Evolutionary conservation across 192 early-diverging fungal species (phyloP), one percentile per base, ranked within the genome.

Genomic region (Podila epigama): DNA sequence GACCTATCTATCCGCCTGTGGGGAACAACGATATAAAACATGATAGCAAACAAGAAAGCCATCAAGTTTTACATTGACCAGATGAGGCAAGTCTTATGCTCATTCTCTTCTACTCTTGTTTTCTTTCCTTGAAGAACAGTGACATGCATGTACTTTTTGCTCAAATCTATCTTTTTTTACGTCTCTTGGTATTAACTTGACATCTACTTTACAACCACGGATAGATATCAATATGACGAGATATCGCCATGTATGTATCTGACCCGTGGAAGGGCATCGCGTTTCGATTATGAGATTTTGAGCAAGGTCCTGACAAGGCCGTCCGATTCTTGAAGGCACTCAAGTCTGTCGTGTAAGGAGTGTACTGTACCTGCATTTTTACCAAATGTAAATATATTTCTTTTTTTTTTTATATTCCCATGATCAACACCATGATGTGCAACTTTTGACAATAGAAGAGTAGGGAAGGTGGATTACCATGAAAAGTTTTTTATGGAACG

Each of bases 261-360:
- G 28, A 67, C 83, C 22, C 81, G 82, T 8, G 57, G 81, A 52
- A 67, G 82, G 29, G 90, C 88, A 10, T 75, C 72, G 25, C 51
- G 82, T 29, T 86, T 90, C 58, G 87, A 87, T 29, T 92, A 92
- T 67, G 89, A 92, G 67, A 88, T 92, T 35, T 50, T 89, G 9
- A 86, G 85, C 56, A 90, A 89, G 75, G 16, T 40, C n/a, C 59
- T 88, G 31, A 34, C 33, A 59, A n/a, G n/a, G n/a, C n/a, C n/a
- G n/a, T n/a, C n/a, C n/a, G n/a, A n/a, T n/a, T n/a, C n/a, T n/a
- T n/a, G n/a, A n/a, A n/a, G n/a, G n/a, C n/a, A n/a, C n/a, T n/a
- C n/a, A n/a, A n/a, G n/a, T n/a, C n/a, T n/a, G n/a, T n/a, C n/a
- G n/a, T n/a, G n/a, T n/a, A n/a, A n/a, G n/a, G n/a, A n/a, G n/a